These are phyloP conservation scores for Ophidiomyces ophidiicola DNA, from an alignment of 2,329 filamentous ascomycete genomes.

Conservation along the genomic window DNA sequence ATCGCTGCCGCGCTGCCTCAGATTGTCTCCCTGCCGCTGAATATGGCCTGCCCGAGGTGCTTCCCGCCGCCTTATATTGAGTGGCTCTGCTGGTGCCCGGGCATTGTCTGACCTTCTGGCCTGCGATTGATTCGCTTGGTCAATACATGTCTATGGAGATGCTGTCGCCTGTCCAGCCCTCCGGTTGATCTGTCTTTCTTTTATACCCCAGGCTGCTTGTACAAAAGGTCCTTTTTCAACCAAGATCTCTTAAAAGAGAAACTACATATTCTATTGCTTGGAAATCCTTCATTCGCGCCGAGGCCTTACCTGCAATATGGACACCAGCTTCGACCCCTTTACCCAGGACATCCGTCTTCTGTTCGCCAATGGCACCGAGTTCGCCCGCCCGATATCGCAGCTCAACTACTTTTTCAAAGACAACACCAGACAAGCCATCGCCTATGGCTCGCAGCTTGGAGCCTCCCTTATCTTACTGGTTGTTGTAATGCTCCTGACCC, in stretches of 20 bases:
- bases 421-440: slow-evolving; percentile 43
- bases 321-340: slow-evolving; percentile 39
- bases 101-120: slow-evolving; percentile 4
- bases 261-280: background rate
- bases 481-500: slow-evolving; percentile 56
- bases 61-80: background rate
- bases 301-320: slow-evolving; percentile 14
- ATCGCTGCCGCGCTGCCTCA: slow-evolving; percentile 1
- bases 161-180: too few species aligned
- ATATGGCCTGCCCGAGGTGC: background rate
- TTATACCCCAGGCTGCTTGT: too few species aligned
- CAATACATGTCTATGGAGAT: too few species aligned
- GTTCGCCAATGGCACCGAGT: slow-evolving; percentile 32
- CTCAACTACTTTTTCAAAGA: slow-evolving; percentile 39
- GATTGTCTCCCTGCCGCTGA: slow-evolving; percentile 5
- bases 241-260: background rate
- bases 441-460: slow-evolving; percentile 59
- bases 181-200: too few species aligned
- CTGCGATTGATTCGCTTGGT: too few species aligned
- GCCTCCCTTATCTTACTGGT: slow-evolving; percentile 53
- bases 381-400: slow-evolving; percentile 32
- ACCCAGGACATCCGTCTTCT: slow-evolving; percentile 41
- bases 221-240: too few species aligned
- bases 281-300: too few species aligned
- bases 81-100: background rate